Percentiles rank a stretch among this genome's conserved stretches.
Conservation (phyloP, 805 yeast species). For the Ogataea trehaloabstinens region DNA sequence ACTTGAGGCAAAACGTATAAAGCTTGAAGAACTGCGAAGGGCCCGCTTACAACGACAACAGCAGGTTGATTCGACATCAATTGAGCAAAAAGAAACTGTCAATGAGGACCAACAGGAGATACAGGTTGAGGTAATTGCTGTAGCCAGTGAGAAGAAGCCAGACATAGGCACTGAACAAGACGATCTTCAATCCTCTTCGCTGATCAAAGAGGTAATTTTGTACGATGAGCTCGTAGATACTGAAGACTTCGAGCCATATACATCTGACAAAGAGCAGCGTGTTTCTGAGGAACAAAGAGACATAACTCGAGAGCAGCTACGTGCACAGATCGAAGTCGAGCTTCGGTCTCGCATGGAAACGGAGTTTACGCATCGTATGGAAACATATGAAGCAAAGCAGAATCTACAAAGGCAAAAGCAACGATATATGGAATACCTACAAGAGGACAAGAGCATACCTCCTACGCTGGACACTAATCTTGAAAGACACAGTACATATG, state of each 20-base stretch:
- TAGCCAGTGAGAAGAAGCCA: not conserved
- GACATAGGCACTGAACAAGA: not conserved
- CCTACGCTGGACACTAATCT: constrained; percentile 23
- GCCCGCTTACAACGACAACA: constrained; percentile 36
- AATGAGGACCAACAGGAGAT: not conserved
- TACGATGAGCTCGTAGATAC: constrained; percentile 24
- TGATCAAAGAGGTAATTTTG: not conserved
- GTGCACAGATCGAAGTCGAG: constrained; percentile 13
- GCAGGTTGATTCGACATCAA: too few relatives aligned
- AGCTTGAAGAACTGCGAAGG: constrained; percentile 50
- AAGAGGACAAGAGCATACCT: constrained; percentile 4
- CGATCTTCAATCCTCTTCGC: not conserved
- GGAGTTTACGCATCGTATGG: constrained; percentile 7
- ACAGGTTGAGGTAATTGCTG: not conserved
- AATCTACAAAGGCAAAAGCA: constrained; percentile 3
- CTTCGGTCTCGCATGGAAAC: constrained; percentile 11
- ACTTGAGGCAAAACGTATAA: constrained; percentile 50
- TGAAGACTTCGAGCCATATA: constrained; percentile 8
- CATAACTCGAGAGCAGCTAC: too few relatives aligned
- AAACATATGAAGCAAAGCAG: constrained; percentile 7
- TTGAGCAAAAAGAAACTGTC: not conserved
- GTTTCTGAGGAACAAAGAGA: constrained; percentile 10
- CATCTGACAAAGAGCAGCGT: constrained; percentile 1
- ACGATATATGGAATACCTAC: constrained; percentile 1
- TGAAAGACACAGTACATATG: constrained; percentile 28